Conservation (phyloP, 129 eudicot species). For the Oenanthe sinensis region DNA sequence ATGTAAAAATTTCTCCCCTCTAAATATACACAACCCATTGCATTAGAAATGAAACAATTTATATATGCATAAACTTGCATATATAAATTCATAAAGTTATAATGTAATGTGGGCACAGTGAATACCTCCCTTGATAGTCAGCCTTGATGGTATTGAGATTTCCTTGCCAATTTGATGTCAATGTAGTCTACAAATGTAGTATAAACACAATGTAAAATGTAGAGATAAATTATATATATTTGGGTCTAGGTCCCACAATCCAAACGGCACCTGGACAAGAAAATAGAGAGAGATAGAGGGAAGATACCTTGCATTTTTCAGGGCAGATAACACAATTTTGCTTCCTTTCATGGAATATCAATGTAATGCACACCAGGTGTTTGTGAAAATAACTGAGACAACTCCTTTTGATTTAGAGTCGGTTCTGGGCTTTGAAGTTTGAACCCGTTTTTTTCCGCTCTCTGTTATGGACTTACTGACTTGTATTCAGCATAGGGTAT, state of each 20-base stretch:
- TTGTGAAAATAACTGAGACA: slow-evolving; percentile 17
- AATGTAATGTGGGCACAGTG: background rate
- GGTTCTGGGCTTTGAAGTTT: no score
- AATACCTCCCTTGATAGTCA: slow-evolving; percentile 68
- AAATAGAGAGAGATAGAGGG: background rate
- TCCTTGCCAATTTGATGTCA: slow-evolving; percentile 94
- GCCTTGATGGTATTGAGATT: slow-evolving; percentile 68
- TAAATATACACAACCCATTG: slow-evolving; percentile 6
- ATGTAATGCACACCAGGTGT: slow-evolving; percentile 32
- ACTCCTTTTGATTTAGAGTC: no score
- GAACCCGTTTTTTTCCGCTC: no score
- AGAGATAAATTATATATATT: background rate
- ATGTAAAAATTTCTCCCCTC: slow-evolving; percentile 69
- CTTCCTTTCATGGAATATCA: slow-evolving; percentile 28
- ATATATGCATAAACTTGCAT: background rate
- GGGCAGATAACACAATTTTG: slow-evolving; percentile 38
- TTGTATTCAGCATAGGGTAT: no score
- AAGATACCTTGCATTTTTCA: slow-evolving; percentile 71
- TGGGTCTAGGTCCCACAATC: background rate
- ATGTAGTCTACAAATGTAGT: slow-evolving; percentile 27
- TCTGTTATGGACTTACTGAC: no score
- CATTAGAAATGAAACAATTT: background rate
- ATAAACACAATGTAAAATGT: background rate
- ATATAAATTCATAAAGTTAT: background rate
- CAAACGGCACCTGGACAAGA: background rate